A percentile compares a stretch with the other conserved stretches of the same genome.
Conservation (phyloP, 108 stramenopile species). For the Fistulifera pelliculosa region DNA sequence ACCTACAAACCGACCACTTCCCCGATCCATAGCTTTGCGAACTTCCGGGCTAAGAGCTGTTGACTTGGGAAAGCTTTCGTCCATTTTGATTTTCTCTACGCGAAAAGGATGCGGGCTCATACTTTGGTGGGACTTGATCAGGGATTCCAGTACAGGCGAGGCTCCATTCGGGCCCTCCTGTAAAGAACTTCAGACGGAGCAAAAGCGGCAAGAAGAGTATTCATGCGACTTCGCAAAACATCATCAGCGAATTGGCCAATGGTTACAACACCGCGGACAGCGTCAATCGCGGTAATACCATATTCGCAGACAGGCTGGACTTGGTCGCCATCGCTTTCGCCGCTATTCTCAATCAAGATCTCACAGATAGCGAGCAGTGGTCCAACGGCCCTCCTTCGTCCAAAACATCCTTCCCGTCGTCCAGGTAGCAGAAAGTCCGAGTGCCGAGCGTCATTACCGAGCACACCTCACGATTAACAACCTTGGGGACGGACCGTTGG, state of each 20-base stretch:
- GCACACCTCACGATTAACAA: slow-evolving; percentile 94
- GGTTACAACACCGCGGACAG: slow-evolving; percentile 72
- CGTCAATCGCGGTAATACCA: slow-evolving; percentile 91
- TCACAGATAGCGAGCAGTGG: slow-evolving; percentile 84
- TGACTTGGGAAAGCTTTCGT: slow-evolving; percentile 63
- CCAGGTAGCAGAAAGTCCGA: slow-evolving; percentile 88
- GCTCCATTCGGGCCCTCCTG: slow-evolving; percentile 45
- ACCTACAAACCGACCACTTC: neutral
- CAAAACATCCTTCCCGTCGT: slow-evolving; percentile 37
- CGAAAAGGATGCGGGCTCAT: slow-evolving; percentile 17
- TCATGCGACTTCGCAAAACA: slow-evolving; percentile 80
- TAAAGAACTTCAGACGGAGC: slow-evolving; percentile 73
- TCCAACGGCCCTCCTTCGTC: slow-evolving; percentile 22
- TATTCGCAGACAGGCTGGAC: slow-evolving; percentile 78
- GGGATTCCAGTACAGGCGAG: slow-evolving; percentile 30
- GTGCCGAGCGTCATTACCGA: slow-evolving; percentile 83
- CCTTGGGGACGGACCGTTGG: slow-evolving; percentile 25
- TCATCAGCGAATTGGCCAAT: slow-evolving; percentile 98
- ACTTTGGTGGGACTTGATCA: slow-evolving; percentile 27
- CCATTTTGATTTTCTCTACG: slow-evolving; percentile 34
- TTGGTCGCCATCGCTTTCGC: slow-evolving; percentile 5
- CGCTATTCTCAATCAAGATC: slow-evolving; percentile 19
- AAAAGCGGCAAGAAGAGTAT: slow-evolving; percentile 80
- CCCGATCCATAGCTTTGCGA: slow-evolving; percentile 43
- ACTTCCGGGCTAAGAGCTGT: slow-evolving; percentile 51